Conservation (phyloP, 2,329 filamentous ascomycete species). For the Ilyonectria mors-panacis region DNA sequence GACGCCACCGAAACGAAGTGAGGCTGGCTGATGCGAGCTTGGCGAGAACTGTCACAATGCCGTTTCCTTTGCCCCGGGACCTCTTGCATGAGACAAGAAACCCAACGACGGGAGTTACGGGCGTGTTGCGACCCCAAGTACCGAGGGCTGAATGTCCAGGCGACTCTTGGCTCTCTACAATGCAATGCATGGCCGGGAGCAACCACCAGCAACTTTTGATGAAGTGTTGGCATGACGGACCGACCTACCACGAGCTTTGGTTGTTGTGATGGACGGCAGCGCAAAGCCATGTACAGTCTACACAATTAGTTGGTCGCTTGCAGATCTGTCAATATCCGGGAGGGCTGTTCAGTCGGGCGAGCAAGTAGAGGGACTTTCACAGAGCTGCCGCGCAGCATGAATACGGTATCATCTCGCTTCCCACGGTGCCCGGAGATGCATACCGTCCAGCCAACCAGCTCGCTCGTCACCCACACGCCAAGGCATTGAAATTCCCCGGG, state of each 20-base stretch:
- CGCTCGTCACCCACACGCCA: conserved; percentile 14
- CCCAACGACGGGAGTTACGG: not conserved
- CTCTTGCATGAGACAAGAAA: conserved; percentile 3
- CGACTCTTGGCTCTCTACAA: not conserved
- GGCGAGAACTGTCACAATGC: not conserved
- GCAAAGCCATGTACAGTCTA: not conserved
- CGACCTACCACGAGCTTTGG: not conserved
- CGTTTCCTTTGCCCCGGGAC: conserved; percentile 3
- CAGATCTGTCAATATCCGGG: not conserved
- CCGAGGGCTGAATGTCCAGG: conserved; percentile 4
- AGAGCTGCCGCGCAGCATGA: not conserved
- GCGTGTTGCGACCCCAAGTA: not conserved
- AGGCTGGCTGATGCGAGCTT: conserved; percentile 13
- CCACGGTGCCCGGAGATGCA: conserved; percentile 19
- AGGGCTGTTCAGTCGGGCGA: not conserved
- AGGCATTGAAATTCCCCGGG: conserved; percentile 25
- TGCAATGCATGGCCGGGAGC: not conserved
- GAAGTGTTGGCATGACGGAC: not conserved
- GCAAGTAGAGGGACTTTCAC: not conserved
- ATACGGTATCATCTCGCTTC: conserved; percentile 26
- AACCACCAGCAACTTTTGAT: not conserved
- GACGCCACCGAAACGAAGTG: not conserved
- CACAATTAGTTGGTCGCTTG: not conserved
- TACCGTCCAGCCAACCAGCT: conserved; percentile 17
- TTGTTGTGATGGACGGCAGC: not conserved